phyloP scores from a whole-genome alignment of 2,329 filamentous ascomycete species.

The Alternaria consortialis region DNA sequence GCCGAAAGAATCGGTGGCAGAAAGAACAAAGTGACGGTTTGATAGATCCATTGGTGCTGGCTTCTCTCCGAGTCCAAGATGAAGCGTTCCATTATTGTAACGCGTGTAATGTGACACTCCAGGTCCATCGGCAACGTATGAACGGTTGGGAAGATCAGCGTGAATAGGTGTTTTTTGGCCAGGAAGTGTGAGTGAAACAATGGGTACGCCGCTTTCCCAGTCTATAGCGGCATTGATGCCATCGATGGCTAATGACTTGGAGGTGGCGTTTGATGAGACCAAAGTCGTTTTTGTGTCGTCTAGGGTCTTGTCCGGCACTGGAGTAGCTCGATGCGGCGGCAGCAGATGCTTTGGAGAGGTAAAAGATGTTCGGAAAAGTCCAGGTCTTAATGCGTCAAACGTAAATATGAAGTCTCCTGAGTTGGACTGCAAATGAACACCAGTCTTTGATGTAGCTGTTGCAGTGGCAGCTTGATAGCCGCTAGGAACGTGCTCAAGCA shows the following conservation, averaged over 20 bases:
- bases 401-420: slow-evolving; percentile 62
- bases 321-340: slow-evolving; percentile 70
- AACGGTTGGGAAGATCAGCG: slow-evolving; percentile 69
- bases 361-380: slow-evolving; percentile 74
- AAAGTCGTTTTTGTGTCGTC: slow-evolving; percentile 40
- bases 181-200: slow-evolving; percentile 63
- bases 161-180: slow-evolving; percentile 65
- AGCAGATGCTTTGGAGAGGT: slow-evolving; percentile 68
- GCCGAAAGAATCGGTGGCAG: slow-evolving; percentile 76
- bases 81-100: slow-evolving; percentile 69
- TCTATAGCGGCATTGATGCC: slow-evolving; percentile 65
- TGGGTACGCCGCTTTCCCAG: slow-evolving; percentile 66
- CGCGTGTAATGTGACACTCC: slow-evolving; percentile 72
- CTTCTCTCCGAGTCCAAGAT: slow-evolving; percentile 77
- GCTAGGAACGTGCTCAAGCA: slow-evolving; percentile 57
- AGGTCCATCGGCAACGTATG: slow-evolving; percentile 68
- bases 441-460: slow-evolving; percentile 27
- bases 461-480: slow-evolving; percentile 40
- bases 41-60: slow-evolving; percentile 76
- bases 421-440: slow-evolving; percentile 57
- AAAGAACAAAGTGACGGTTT: slow-evolving; percentile 71
- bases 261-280: slow-evolving; percentile 46
- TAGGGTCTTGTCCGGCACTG: slow-evolving; percentile 54
- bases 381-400: slow-evolving; percentile 69
- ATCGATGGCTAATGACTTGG: slow-evolving; percentile 58